phyloP scores from a whole-genome alignment of 306 rosid genomes.

The Aeschynomene evenia region DNA sequence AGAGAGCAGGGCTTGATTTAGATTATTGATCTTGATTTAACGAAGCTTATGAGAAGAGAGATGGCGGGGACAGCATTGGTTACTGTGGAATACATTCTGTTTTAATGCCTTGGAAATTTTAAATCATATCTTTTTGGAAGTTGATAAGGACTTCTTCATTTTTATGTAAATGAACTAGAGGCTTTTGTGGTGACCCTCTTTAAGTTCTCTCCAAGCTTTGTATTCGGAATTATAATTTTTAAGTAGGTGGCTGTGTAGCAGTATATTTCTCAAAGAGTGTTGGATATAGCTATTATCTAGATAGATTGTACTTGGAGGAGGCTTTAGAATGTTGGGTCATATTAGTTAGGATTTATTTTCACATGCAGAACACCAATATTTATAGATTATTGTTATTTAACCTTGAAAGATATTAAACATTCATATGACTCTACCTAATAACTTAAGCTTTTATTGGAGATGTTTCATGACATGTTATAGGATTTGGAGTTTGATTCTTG shows the following conservation, averaged over 20 bases:
- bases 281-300: background rate
- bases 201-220: conserved; percentile 4
- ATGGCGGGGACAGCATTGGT: conserved; percentile 14
- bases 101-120: conserved; percentile 13
- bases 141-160: background rate
- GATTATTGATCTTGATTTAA: conserved; percentile 15
- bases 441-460: background rate
- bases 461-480: no score
- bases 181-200: background rate
- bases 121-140: background rate
- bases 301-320: conserved; percentile 15
- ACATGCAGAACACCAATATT: background rate
- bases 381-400: conserved; percentile 2
- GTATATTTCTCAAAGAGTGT: background rate
- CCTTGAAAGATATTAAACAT: background rate
- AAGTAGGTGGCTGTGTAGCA: background rate
- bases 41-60: background rate
- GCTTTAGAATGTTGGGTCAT: background rate
- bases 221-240: background rate
- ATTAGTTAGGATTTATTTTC: background rate
- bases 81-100: background rate
- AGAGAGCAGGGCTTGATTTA: conserved; percentile 5
- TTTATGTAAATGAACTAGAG: background rate
- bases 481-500: background rate
- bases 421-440: background rate